Base-by-base conservation (phyloP, 2,329 filamentous ascomycete species). In the Colletotrichum gigasporum region DNA sequence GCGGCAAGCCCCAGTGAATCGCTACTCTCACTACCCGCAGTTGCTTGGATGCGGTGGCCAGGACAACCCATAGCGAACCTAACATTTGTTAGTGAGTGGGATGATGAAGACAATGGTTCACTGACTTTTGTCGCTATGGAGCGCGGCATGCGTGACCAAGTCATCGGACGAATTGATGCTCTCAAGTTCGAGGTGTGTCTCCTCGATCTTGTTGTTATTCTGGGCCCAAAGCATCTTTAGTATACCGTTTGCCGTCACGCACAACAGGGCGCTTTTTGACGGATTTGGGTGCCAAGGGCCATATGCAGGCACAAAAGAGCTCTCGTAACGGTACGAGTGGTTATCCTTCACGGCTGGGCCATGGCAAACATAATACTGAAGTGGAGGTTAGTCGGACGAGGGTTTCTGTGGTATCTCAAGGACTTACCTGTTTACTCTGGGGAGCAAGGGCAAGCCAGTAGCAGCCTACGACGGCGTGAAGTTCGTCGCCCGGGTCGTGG, bases 211-310 rank as follows among this genome's bases (percentile, higher is more conserved):
- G 59, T 83, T 86, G 74, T 89, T 93, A 42, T 87, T 89, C 68
- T 94, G 92, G 39, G 91, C 87, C 79, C 90, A 97, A 50, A 94
- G 84, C 71, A 97, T 82, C 71, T 90, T 91, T 57, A 97, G 81
- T 48, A 87, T 79, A 7, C 92, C 93, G 69, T 89, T 89, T 44
- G 89, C 86, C 28, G 92, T 96, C 55, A 97, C 85, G 68, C 90
- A 91, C 11, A 97, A 77, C 42, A 97, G 78, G 1, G 92, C 91
- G 50, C 91, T 90, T 74, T 92, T 93, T 55, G 83, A 83, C 2
- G 87, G 82, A 63, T 87, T 86, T 0, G 91, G 91, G 74, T 97
- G 93, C 65, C 86, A 90, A 4, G 94, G 92, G 3, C 91, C 91
- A 41, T 88, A 84, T 9, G 88, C 87, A 35, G 88, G 86, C 32